Base-by-base conservation (phyloP, 1,284 basidiomycete genomes). In the Irpex sp. region DNA sequence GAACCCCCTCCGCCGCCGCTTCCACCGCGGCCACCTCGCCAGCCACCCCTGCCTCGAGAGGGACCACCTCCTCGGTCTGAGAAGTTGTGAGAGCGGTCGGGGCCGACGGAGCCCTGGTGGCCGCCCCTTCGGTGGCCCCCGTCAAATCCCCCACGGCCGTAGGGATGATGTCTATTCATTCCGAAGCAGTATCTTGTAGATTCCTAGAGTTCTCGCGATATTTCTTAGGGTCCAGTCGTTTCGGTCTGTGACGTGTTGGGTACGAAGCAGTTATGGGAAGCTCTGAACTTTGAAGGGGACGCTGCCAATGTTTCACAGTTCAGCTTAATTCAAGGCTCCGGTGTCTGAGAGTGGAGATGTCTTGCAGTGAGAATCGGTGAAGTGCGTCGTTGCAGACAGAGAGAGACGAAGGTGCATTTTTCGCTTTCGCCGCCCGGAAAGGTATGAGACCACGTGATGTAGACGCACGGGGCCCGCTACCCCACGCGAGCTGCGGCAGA, bases 131-230 rank as follows among this genome's bases (percentile, higher is more conserved):
- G 83, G 66, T 73, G 68, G 37, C 74, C 69, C 58, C 78, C 81
- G 66, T 93, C 90, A 83, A 88, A 92, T 72, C 83, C 82, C 70
- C 80, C 74, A 64, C 77, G 85, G 19, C 35, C 64, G 77, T 94
- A 95, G 31, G 92, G 88, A 82, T 94, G 92, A 78, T 94, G 92
- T 69, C 92, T 90, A 77, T 91, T 92, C 91, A 93, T 93, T 68
- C 66, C 70, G 62, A 47, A 36, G 26, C 63, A 62, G 57, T 64
- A 59, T 65, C 59, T 68, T 58, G 46, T n/a, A 26, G 36, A 21
- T 53, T 55, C 15, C 36, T 65, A 4, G 58, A 46, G 17, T 37
- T n/a, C 51, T 36, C 21, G 21, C 33, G 53, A 26, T 26, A 54
- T 33, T 59, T 46, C 61, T 46, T 47, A 53, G 62, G 47, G 53